Percentiles rank a stretch among this genome's conserved stretches.
Evolutionary conservation across 2,329 filamentous ascomycete genomes (phyloP).

Genomic region (Trichocomaceae sp.): DNA sequence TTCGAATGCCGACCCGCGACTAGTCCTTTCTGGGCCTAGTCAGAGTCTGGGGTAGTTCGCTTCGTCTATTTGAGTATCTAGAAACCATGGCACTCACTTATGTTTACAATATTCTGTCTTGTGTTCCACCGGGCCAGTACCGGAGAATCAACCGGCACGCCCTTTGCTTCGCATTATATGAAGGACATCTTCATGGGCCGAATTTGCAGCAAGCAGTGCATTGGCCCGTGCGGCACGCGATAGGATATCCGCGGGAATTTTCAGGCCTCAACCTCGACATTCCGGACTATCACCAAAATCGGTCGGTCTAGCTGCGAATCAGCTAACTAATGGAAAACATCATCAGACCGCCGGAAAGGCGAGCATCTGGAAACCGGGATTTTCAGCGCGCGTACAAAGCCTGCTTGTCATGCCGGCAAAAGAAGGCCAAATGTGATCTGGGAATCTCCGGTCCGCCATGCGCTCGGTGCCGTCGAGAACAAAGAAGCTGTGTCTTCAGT

Average conservation of each 20-base stretch:
- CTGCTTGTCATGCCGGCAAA: constrained; percentile 47
- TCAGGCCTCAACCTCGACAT: background rate
- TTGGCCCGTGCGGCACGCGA: constrained; percentile 2
- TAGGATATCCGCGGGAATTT: constrained; percentile 9
- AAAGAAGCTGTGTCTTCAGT: constrained; percentile 45
- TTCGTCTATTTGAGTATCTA: background rate
- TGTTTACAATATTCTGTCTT: background rate
- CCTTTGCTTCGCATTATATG: background rate
- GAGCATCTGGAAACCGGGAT: constrained; percentile 11
- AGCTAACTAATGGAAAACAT: constrained; percentile 10
- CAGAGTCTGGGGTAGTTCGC: background rate
- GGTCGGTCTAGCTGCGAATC: background rate
- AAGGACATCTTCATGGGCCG: background rate
- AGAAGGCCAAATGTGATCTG: constrained; percentile 49
- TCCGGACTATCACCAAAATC: background rate
- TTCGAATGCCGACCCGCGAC: background rate
- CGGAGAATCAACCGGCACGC: background rate
- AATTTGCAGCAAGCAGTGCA: constrained; percentile 3
- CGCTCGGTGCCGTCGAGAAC: constrained; percentile 45
- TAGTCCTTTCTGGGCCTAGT: background rate
- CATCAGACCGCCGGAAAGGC: constrained; percentile 8
- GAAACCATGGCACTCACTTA: background rate
- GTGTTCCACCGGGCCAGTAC: background rate
- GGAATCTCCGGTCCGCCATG: constrained; percentile 38
- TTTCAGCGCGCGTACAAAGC: constrained; percentile 49